A percentile compares a stretch with the other conserved stretches of the same genome.
These are phyloP conservation scores for Metschnikowia gruessii DNA, from an alignment of 805 yeast genomes.

Conservation along the genomic window DNA sequence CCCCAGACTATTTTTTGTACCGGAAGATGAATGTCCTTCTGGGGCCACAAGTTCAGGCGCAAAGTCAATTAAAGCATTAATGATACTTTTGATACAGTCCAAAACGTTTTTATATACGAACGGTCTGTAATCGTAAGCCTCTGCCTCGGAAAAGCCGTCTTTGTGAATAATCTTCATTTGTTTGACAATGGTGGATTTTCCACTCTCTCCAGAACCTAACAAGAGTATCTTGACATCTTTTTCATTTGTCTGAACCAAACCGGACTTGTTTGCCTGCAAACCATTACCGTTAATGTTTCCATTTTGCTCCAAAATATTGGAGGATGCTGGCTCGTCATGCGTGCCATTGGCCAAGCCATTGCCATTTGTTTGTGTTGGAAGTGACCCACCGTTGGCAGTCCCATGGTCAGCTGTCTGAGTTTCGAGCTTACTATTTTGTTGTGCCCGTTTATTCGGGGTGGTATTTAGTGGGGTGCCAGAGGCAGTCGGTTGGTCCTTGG, in stretches of 20 bases:
- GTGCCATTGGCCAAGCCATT: slow-evolving; percentile 2
- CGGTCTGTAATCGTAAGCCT: slow-evolving; percentile 69
- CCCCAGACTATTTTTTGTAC: neutral
- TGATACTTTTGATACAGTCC: slow-evolving; percentile 70
- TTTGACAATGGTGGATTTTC: slow-evolving; percentile 76
- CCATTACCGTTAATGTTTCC: slow-evolving; percentile 6
- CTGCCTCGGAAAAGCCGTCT: slow-evolving; percentile 68
- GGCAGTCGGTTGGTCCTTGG: slow-evolving; percentile 9
- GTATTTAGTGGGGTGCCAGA: slow-evolving; percentile 5
- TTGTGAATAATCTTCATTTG: slow-evolving; percentile 80
- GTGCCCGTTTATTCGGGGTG: slow-evolving; percentile 16
- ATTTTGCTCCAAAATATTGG: neutral
- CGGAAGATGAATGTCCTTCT: slow-evolving; percentile 3
- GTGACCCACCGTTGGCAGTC: neutral
- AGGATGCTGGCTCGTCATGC: slow-evolving; percentile 1
- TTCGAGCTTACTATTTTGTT: slow-evolving; percentile 16
- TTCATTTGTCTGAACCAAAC: slow-evolving; percentile 15
- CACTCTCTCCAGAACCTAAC: slow-evolving; percentile 85
- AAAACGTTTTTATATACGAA: slow-evolving; percentile 74
- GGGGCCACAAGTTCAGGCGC: slow-evolving; percentile 37
- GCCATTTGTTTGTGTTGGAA: neutral
- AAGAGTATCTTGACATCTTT: slow-evolving; percentile 70
- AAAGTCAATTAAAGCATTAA: slow-evolving; percentile 61
- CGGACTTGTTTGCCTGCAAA: slow-evolving; percentile 12
- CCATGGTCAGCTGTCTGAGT: neutral